These are phyloP conservation scores for Glonium stellatum DNA, from an alignment of 495 filamentous ascomycete genomes.

Conservation along the genomic window DNA sequence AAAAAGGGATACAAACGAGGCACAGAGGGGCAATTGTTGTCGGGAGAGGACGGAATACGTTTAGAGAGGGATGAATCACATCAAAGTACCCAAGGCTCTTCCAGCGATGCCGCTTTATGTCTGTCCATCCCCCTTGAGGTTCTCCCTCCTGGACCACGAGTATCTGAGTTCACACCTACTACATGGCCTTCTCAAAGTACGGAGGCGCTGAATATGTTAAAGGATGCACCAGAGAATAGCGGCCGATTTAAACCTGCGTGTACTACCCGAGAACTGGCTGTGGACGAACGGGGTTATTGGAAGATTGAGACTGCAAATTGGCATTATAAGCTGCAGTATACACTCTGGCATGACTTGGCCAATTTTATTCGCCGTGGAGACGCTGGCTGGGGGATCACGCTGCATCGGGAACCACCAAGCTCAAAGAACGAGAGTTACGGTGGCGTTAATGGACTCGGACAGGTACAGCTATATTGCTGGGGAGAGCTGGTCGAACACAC, in stretches of 20 bases:
- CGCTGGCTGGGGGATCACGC: constrained; percentile 22
- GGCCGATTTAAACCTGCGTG: constrained; percentile 14
- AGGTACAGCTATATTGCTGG: constrained; percentile 23
- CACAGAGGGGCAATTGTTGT: too few relatives aligned
- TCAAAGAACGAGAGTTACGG: background rate
- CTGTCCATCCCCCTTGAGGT: constrained; percentile 12
- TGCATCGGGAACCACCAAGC: constrained; percentile 6
- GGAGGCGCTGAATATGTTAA: constrained; percentile 5
- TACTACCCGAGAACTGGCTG: background rate
- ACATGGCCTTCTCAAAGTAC: constrained; percentile 23
- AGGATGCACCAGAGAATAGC: constrained; percentile 9
- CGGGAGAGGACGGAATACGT: too few relatives aligned
- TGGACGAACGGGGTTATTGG: constrained; percentile 25
- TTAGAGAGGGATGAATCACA: too few relatives aligned
- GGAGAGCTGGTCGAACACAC: constrained; percentile 21
- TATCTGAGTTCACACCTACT: constrained; percentile 1
- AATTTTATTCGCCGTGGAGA: constrained; percentile 9
- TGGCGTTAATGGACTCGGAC: constrained; percentile 3
- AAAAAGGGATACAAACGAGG: too few relatives aligned
- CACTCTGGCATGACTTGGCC: constrained; percentile 18
- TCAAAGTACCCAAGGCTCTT: background rate
- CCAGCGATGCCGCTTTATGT: background rate
- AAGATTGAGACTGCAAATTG: constrained; percentile 12
- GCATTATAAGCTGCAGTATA: constrained; percentile 10
- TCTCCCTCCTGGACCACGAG: constrained; percentile 8